Evolutionary conservation across 2,329 filamentous ascomycete genomes (phyloP).

Genomic region (Calonectria pteridis): DNA sequence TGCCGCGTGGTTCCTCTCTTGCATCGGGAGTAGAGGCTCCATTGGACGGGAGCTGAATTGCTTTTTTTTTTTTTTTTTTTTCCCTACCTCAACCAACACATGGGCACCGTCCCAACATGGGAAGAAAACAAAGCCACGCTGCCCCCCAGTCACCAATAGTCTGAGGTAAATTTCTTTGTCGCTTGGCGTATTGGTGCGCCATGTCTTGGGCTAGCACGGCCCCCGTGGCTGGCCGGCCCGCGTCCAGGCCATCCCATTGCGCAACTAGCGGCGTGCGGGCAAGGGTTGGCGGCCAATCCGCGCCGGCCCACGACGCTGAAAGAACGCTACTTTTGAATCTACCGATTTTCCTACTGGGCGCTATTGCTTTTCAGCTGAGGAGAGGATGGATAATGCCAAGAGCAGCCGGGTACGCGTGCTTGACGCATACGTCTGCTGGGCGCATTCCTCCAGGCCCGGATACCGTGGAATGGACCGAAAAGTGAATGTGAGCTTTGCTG

Average conservation of each 20-base stretch:
- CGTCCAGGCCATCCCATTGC: conserved; percentile 8
- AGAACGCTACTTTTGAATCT: neutral
- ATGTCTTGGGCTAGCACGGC: neutral
- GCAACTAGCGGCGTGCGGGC: neutral
- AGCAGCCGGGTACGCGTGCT: neutral
- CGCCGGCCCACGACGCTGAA: neutral
- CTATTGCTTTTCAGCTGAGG: neutral
- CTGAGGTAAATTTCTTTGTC: neutral
- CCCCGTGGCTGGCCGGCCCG: neutral
- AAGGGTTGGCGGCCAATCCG: neutral
- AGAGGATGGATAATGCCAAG: neutral
- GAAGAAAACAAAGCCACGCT: neutral
- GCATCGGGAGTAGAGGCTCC: neutral
- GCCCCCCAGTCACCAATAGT: neutral
- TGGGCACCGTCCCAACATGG: neutral
- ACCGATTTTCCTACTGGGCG: conserved; percentile 2
- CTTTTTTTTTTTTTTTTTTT: neutral
- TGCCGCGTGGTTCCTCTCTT: neutral
- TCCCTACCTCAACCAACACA: neutral
- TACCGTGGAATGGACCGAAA: neutral
- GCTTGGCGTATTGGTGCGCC: neutral
- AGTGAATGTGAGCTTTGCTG: neutral
- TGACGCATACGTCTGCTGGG: neutral
- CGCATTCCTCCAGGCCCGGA: neutral
- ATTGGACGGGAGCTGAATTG: neutral